phyloP scores from a whole-genome alignment of 352 stramenopile genomes.

The Phytopythium litorale region DNA sequence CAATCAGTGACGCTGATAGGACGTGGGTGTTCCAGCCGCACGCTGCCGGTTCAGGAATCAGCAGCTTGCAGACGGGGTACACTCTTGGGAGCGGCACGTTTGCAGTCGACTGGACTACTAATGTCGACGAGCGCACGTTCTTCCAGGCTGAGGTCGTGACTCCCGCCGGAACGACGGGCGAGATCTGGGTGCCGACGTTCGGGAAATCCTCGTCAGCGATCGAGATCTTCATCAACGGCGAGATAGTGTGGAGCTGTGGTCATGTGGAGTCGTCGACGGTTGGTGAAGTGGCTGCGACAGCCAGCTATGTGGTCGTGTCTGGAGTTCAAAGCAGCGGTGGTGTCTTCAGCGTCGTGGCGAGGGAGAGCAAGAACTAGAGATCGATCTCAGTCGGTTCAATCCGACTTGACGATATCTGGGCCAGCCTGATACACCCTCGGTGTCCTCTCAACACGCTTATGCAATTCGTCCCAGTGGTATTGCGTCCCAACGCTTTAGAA shows the following conservation, averaged over 20 bases:
- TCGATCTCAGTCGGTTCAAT: not conserved
- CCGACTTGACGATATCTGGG: too few species aligned
- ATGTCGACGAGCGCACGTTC: constrained; percentile 8
- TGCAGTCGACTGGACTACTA: constrained; percentile 19
- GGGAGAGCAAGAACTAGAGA: not conserved
- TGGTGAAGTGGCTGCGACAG: constrained; percentile 7
- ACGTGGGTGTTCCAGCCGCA: constrained; percentile 26
- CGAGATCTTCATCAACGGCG: not conserved
- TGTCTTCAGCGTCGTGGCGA: not conserved
- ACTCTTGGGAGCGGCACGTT: constrained; percentile 16
- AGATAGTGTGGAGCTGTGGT: constrained; percentile 21
- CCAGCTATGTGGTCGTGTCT: not conserved
- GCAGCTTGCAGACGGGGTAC: constrained; percentile 15
- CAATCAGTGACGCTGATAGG: constrained; percentile 19
- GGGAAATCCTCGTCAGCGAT: constrained; percentile 18
- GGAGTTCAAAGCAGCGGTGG: not conserved
- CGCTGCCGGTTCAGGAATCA: constrained; percentile 14
- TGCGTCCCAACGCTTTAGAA: too few species aligned
- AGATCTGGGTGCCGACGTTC: constrained; percentile 27
- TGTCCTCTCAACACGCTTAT: too few species aligned
- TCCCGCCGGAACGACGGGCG: constrained; percentile 16
- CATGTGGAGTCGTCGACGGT: constrained; percentile 1
- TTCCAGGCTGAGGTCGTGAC: constrained; percentile 15
- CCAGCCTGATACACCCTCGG: too few species aligned
- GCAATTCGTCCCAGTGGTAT: too few species aligned